These are phyloP conservation scores for Xylaria sp. DNA, from an alignment of 2,329 filamentous ascomycete genomes.

Conservation along the genomic window DNA sequence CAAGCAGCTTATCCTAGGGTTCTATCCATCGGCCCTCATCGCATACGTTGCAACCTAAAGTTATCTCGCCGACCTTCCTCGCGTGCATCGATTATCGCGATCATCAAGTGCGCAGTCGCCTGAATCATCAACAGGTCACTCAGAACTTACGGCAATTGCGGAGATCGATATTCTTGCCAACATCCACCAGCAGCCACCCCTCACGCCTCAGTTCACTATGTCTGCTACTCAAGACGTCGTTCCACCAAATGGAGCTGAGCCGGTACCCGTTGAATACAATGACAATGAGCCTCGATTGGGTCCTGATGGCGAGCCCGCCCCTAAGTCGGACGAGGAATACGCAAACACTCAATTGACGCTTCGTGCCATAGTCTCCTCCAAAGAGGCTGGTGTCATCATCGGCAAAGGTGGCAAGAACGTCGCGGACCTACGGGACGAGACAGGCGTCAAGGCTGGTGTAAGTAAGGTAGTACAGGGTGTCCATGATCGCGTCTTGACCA, in stretches of 20 bases:
- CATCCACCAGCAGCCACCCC: conserved; percentile 29
- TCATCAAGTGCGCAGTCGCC: conserved; percentile 8
- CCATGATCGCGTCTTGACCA: conserved; percentile 95
- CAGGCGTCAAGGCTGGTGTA: conserved; percentile 95
- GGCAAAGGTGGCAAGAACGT: conserved; percentile 99
- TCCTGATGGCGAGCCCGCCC: conserved; percentile 79
- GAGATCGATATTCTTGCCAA: conserved; percentile 23
- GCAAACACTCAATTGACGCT: conserved; percentile 91
- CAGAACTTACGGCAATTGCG: conserved; percentile 12
- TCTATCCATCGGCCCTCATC: conserved; percentile 33
- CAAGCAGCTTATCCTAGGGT: conserved; percentile 38
- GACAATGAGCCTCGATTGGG: conserved; percentile 70
- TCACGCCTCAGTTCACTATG: conserved; percentile 57
- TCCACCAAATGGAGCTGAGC: conserved; percentile 67
- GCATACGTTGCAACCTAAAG: conserved; percentile 36
- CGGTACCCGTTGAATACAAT: conserved; percentile 69
- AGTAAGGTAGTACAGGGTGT: conserved; percentile 99
- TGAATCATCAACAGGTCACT: conserved; percentile 10
- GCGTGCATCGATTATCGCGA: conserved; percentile 23
- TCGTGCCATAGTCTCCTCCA: conserved; percentile 97
- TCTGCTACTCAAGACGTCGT: conserved; percentile 68
- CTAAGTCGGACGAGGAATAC: conserved; percentile 97
- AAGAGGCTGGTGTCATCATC: conserved; percentile 98
- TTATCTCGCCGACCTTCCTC: conserved; percentile 28
- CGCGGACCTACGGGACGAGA: conserved; percentile 95